phyloP scores from a whole-genome alignment of 805 yeast species.

The Cyberlindnera samutprakarnensis region DNA sequence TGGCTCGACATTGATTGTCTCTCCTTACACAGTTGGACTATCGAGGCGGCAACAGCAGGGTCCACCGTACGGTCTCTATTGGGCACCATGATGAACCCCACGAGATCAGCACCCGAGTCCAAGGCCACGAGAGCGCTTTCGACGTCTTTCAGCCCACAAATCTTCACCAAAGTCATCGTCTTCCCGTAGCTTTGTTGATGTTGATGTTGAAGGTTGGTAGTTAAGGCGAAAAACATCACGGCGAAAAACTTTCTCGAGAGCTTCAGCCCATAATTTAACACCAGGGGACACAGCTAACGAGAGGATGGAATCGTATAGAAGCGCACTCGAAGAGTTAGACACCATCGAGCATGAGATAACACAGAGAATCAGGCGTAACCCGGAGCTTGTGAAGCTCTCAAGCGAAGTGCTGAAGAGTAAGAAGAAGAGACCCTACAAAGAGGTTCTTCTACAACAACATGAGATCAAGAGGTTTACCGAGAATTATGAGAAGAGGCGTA shows the following conservation, averaged over 20 bases:
- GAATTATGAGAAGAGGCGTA: constrained; percentile 32
- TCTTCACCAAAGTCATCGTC: constrained; percentile 48
- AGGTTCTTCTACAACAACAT: constrained; percentile 54
- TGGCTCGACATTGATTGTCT: constrained; percentile 3
- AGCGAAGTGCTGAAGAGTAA: constrained; percentile 32
- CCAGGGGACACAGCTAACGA: too few species aligned
- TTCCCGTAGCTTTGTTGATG: neutral
- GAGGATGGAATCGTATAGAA: constrained; percentile 34
- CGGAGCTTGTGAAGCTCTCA: constrained; percentile 37
- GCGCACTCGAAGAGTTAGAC: constrained; percentile 57
- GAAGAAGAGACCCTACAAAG: constrained; percentile 34
- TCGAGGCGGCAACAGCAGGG: constrained; percentile 35
- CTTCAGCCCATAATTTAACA: too few species aligned
- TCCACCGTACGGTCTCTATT: constrained; percentile 64
- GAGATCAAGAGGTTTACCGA: constrained; percentile 50
- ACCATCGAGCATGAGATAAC: constrained; percentile 60
- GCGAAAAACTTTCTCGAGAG: neutral
- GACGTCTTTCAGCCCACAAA: constrained; percentile 70
- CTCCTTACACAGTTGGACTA: constrained; percentile 30
- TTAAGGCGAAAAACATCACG: too few species aligned
- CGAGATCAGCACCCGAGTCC: constrained; percentile 59
- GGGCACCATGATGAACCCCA: constrained; percentile 89
- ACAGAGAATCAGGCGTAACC: constrained; percentile 54
- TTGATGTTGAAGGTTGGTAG: too few species aligned
- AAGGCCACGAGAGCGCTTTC: constrained; percentile 71